A percentile compares a stretch with the other conserved stretches of the same genome.
Conservation (phyloP, 108 stramenopile genomes). For the Mediolabrus comicus region DNA sequence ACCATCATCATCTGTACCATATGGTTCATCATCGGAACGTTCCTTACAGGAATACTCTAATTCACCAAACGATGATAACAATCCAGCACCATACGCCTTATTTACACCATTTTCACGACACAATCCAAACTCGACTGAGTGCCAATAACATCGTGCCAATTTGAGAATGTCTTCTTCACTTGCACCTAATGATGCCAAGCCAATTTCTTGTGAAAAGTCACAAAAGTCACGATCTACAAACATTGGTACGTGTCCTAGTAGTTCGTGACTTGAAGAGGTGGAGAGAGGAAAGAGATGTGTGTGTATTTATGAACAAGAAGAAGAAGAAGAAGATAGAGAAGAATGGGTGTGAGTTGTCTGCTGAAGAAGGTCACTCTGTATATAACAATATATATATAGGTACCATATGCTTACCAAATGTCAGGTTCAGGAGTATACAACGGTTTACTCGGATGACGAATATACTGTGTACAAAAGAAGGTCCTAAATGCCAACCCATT, state of each 20-base stretch:
- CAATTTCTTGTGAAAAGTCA: conserved; percentile 95
- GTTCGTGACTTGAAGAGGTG: background rate
- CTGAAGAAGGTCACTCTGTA: background rate
- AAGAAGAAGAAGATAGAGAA: background rate
- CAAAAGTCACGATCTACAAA: conserved; percentile 97
- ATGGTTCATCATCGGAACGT: conserved; percentile 36
- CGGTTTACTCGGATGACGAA: conserved; percentile 86
- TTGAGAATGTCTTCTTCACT: conserved; percentile 90
- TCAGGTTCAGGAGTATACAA: conserved; percentile 96
- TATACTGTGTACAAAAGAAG: conserved; percentile 97
- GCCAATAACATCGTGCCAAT: conserved; percentile 92
- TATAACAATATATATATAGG: no score
- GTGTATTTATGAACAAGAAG: background rate
- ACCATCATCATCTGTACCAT: conserved; percentile 14
- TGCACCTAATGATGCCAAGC: conserved; percentile 93
- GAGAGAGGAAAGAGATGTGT: background rate
- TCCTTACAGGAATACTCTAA: conserved; percentile 90
- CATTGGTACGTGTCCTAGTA: conserved; percentile 95
- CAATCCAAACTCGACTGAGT: conserved; percentile 95
- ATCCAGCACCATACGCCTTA: conserved; percentile 96
- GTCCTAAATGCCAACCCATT: conserved; percentile 95
- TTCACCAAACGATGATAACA: conserved; percentile 95
- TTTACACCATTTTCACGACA: conserved; percentile 76
- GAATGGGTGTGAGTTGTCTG: background rate
- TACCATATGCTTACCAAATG: conserved; percentile 96